Conservation (phyloP, 306 rosid genomes). For the Trifolium pratense region DNA sequence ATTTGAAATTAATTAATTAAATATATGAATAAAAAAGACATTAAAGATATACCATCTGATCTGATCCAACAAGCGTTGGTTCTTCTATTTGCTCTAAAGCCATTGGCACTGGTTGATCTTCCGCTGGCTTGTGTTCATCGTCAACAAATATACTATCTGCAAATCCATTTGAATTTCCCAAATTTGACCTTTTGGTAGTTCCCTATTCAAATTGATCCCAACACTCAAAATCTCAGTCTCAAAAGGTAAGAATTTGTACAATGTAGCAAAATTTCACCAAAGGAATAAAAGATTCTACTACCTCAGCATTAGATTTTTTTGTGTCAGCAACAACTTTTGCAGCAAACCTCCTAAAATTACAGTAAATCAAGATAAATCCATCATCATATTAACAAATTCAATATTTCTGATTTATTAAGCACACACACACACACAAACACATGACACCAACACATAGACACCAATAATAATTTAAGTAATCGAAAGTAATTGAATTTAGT, state of each 20-base stretch:
- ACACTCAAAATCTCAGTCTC: conserved; percentile 31
- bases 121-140: conserved; percentile 63
- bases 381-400: conserved; percentile 10
- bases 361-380: conserved; percentile 30
- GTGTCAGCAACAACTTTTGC: conserved; percentile 79
- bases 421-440: background rate
- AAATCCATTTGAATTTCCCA: conserved; percentile 54
- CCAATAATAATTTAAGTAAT: background rate
- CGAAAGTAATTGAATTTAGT: background rate
- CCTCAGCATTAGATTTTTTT: conserved; percentile 57
- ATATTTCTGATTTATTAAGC: background rate
- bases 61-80: conserved; percentile 45
- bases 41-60: conserved; percentile 63
- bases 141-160: conserved; percentile 74
- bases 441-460: background rate
- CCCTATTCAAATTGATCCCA: conserved; percentile 54
- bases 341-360: conserved; percentile 68
- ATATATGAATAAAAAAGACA: background rate
- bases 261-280: conserved; percentile 25
- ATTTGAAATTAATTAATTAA: background rate
- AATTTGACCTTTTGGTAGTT: conserved; percentile 53
- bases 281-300: conserved; percentile 46
- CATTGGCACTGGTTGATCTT: conserved; percentile 90
- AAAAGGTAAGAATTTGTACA: background rate
- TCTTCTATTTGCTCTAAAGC: conserved; percentile 66